Evolutionary conservation across 352 stramenopile genomes (phyloP).

Genomic region (Phytophthora cajani): DNA sequence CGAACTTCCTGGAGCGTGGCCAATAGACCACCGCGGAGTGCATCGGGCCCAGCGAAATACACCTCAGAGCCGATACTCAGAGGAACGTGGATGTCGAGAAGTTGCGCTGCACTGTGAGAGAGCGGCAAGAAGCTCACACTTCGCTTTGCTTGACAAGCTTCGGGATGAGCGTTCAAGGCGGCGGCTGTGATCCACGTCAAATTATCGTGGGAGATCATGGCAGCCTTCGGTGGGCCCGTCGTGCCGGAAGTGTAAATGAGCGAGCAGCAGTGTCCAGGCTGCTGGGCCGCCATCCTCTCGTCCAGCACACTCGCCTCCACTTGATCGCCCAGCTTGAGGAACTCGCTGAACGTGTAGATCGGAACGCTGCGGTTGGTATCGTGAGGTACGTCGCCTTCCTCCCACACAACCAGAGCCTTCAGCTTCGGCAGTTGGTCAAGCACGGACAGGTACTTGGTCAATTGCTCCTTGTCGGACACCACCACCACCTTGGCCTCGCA

Average conservation of each 20-base stretch:
- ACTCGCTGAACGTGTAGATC: slow-evolving; percentile 69
- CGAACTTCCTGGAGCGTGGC: slow-evolving; percentile 70
- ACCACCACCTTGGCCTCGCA: slow-evolving; percentile 80
- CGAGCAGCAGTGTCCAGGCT: slow-evolving; percentile 72
- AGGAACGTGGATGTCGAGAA: slow-evolving; percentile 84
- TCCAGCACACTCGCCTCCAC: slow-evolving; percentile 43
- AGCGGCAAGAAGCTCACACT: slow-evolving; percentile 85
- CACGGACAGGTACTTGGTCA: slow-evolving; percentile 82
- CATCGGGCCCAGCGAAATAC: slow-evolving; percentile 80
- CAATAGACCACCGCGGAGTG: slow-evolving; percentile 70
- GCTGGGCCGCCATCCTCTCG: slow-evolving; percentile 51
- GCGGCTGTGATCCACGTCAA: slow-evolving; percentile 72
- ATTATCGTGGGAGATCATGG: slow-evolving; percentile 84
- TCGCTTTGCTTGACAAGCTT: slow-evolving; percentile 53
- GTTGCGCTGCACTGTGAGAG: slow-evolving; percentile 80
- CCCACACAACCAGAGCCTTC: slow-evolving; percentile 84
- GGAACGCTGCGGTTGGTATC: slow-evolving; percentile 46
- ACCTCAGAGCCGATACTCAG: slow-evolving; percentile 69
- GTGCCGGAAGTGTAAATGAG: slow-evolving; percentile 93
- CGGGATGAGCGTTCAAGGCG: slow-evolving; percentile 43
- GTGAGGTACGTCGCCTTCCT: slow-evolving; percentile 38
- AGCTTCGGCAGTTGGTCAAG: slow-evolving; percentile 70
- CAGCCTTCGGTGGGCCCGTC: slow-evolving; percentile 68
- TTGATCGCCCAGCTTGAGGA: slow-evolving; percentile 57
- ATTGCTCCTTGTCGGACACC: slow-evolving; percentile 66